phyloP scores from a whole-genome alignment of 2,329 filamentous ascomycete genomes.

The Claviceps arundinis region DNA sequence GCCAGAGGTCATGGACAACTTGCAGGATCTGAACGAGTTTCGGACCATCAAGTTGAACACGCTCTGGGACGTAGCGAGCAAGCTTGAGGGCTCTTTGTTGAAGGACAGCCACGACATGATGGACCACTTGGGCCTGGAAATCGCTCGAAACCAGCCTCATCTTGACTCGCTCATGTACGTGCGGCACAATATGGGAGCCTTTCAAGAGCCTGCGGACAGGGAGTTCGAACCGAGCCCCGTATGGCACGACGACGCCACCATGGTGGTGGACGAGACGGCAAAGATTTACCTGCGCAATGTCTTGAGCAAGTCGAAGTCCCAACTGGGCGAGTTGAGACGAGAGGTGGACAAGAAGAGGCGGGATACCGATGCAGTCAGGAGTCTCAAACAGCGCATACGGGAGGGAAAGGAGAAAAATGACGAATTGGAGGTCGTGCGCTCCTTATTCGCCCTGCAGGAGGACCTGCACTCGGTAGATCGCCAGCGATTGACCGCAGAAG shows the following conservation, averaged over 20 bases:
- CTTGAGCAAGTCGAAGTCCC: conserved; percentile 76
- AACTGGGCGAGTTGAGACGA: conserved; percentile 64
- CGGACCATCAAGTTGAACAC: conserved; percentile 71
- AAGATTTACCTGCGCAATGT: conserved; percentile 89
- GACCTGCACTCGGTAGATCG: conserved; percentile 73
- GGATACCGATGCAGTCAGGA: conserved; percentile 70
- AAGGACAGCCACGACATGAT: conserved; percentile 60
- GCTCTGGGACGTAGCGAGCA: conserved; percentile 69
- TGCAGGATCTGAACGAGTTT: conserved; percentile 90
- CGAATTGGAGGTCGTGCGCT: conserved; percentile 70
- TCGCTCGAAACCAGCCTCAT: conserved; percentile 73
- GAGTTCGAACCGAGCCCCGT: conserved; percentile 88
- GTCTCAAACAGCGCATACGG: conserved; percentile 59
- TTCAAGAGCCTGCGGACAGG: conserved; percentile 75
- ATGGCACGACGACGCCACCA: conserved; percentile 85
- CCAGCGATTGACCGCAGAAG: conserved; percentile 73
- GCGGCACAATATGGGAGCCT: conserved; percentile 71
- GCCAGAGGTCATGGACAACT: conserved; percentile 79
- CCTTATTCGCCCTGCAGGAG: conserved; percentile 77
- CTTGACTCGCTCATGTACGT: conserved; percentile 98
- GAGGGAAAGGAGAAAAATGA: conserved; percentile 81
- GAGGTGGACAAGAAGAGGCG: conserved; percentile 77
- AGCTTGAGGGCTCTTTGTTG: conserved; percentile 69
- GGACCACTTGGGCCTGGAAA: conserved; percentile 62
- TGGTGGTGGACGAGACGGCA: conserved; percentile 75